phyloP scores from a whole-genome alignment of 2,329 filamentous ascomycete genomes.

The Dactylellina drechsleri region DNA sequence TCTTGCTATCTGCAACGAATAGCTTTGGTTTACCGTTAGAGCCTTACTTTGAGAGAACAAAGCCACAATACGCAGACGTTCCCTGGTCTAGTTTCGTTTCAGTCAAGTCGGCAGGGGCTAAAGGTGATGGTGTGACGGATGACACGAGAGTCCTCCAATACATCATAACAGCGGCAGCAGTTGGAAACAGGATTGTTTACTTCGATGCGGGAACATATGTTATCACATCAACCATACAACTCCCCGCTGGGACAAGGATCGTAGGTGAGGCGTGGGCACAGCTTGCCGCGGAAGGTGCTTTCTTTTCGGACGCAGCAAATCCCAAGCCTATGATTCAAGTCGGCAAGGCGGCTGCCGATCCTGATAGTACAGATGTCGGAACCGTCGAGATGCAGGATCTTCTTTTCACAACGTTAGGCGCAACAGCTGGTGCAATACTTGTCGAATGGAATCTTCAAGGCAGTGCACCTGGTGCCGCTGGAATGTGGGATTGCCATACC shows the following conservation, averaged over 20 bases:
- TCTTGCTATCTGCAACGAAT: slow-evolving; percentile 1
- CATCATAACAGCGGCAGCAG: slow-evolving; percentile 67
- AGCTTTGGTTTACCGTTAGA: neutral
- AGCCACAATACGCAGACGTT: slow-evolving; percentile 67
- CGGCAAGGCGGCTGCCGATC: slow-evolving; percentile 66
- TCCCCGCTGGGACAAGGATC: slow-evolving; percentile 64
- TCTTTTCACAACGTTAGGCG: slow-evolving; percentile 74
- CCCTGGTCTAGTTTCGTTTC: slow-evolving; percentile 63
- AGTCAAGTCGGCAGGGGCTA: slow-evolving; percentile 60
- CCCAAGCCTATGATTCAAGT: slow-evolving; percentile 74
- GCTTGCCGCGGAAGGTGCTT: slow-evolving; percentile 63
- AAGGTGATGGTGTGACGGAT: slow-evolving; percentile 32
- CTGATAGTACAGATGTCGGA: slow-evolving; percentile 65
- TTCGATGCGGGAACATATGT: slow-evolving; percentile 70
- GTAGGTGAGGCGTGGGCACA: slow-evolving; percentile 62
- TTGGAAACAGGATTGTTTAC: slow-evolving; percentile 66
- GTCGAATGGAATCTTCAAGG: slow-evolving; percentile 76
- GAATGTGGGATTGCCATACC: slow-evolving; percentile 62
- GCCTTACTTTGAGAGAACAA: slow-evolving; percentile 66
- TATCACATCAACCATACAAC: slow-evolving; percentile 61
- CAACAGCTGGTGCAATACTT: slow-evolving; percentile 73
- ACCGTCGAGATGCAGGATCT: slow-evolving; percentile 77
- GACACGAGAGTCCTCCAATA: slow-evolving; percentile 23
- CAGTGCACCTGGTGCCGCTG: slow-evolving; percentile 63
- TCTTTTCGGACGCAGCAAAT: slow-evolving; percentile 67